A percentile compares a stretch with the other conserved stretches of the same genome.
These are phyloP conservation scores for Solanum etuberosum DNA, from an alignment of 257 asterid species.

Conservation along the genomic window DNA sequence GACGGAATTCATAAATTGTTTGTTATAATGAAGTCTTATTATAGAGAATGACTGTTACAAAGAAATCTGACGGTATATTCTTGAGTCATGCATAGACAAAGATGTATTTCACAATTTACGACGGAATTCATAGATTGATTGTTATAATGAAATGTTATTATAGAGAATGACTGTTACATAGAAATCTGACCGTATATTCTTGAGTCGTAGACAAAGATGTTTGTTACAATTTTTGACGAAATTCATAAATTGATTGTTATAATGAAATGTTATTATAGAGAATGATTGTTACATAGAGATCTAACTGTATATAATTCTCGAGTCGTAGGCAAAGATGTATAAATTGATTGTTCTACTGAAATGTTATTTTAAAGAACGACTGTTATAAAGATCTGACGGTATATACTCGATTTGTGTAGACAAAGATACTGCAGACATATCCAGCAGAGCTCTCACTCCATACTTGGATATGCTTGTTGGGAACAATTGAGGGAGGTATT, in stretches of 20 bases:
- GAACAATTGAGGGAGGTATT: constrained; percentile 56
- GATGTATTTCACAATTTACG: background rate
- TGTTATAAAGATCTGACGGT: background rate
- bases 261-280: background rate
- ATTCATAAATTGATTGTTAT: background rate
- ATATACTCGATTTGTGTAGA: background rate
- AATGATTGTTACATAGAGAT: background rate
- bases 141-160: background rate
- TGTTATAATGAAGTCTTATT: no score
- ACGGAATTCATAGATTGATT: background rate
- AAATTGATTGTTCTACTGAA: background rate
- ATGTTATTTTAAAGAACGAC: background rate
- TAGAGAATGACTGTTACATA: no score
- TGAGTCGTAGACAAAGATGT: background rate
- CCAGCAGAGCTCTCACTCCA: constrained; percentile 75
- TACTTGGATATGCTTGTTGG: constrained; percentile 78
- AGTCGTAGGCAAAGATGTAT: background rate
- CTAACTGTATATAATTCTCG: background rate
- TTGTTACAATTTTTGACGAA: background rate
- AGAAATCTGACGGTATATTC: background rate
- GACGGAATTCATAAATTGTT: no score
- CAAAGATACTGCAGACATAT: constrained; percentile 26
- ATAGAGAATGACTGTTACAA: no score
- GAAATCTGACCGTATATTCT: no score
- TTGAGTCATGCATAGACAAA: background rate